Evolutionary conservation across 1,284 basidiomycete species (phyloP).

Genomic region (Agroathelia rolfsii): DNA sequence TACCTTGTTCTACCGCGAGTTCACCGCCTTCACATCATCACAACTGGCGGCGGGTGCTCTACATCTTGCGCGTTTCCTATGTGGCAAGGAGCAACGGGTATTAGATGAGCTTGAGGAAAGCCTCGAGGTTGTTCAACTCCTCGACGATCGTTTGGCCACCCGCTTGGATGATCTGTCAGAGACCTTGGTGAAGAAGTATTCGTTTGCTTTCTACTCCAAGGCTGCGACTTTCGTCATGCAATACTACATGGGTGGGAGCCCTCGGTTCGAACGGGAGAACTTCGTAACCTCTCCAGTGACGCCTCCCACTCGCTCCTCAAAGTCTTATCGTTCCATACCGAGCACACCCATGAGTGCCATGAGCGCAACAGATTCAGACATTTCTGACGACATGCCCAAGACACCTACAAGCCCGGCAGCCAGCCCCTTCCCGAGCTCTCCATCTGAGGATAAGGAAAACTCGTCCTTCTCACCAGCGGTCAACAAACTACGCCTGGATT

Average conservation of each 20-base stretch:
- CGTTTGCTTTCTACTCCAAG: slow-evolving; percentile 88
- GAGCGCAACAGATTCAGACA: slow-evolving; percentile 60
- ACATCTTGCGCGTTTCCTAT: slow-evolving; percentile 82
- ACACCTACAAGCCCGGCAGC: slow-evolving; percentile 64
- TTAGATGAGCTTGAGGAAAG: slow-evolving; percentile 76
- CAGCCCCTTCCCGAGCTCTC: slow-evolving; percentile 43
- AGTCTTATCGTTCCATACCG: slow-evolving; percentile 42
- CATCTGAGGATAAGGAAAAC: slow-evolving; percentile 77
- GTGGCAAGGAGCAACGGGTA: slow-evolving; percentile 64
- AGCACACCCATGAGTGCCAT: slow-evolving; percentile 67
- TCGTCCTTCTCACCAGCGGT: slow-evolving; percentile 58
- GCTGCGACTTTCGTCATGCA: slow-evolving; percentile 88
- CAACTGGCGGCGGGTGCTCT: slow-evolving; percentile 83
- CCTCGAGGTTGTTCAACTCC: slow-evolving; percentile 69
- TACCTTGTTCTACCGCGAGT: slow-evolving; percentile 94
- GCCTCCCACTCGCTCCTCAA: slow-evolving; percentile 48
- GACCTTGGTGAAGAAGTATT: slow-evolving; percentile 95
- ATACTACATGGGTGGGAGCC: slow-evolving; percentile 76
- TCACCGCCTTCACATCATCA: slow-evolving; percentile 79
- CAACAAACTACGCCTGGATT: slow-evolving; percentile 59
- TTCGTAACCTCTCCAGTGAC: slow-evolving; percentile 56
- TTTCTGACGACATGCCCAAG: slow-evolving; percentile 72
- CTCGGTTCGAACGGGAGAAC: slow-evolving; percentile 46
- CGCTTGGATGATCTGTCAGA: slow-evolving; percentile 86
- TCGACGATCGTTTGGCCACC: slow-evolving; percentile 80